Evolutionary conservation across 768 basidiomycete species (phyloP).

Genomic region (Tricholomella constricta): DNA sequence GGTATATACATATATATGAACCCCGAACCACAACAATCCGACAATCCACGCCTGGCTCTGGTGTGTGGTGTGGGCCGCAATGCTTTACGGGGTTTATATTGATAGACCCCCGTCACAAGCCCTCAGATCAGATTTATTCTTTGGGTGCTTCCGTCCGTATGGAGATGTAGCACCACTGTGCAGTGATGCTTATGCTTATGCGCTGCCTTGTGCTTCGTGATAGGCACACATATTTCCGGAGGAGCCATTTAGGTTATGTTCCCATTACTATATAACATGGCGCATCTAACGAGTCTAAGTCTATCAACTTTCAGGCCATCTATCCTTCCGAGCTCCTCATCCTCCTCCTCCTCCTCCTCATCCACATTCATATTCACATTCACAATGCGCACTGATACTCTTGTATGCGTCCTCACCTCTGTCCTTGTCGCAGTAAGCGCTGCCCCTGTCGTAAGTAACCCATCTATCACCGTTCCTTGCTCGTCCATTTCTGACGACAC

Average conservation of each 20-base stretch:
- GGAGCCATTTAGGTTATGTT: slow-evolving; percentile 18
- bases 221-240: slow-evolving; percentile 22
- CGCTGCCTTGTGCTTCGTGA: slow-evolving; percentile 16
- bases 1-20: too few species aligned
- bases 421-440: slow-evolving; percentile 12
- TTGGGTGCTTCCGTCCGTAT: slow-evolving; percentile 16
- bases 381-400: slow-evolving; percentile 14
- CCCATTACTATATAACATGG: slow-evolving; percentile 23
- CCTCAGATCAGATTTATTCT: slow-evolving; percentile 9
- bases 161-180: slow-evolving; percentile 17
- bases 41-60: slow-evolving; percentile 6
- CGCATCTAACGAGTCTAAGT: slow-evolving; percentile 7
- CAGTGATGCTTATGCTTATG: slow-evolving; percentile 11
- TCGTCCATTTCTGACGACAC: not conserved
- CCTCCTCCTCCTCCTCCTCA: too few species aligned
- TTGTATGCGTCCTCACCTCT: slow-evolving; percentile 13
- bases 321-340: slow-evolving; percentile 6
- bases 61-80: not conserved
- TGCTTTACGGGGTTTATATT: slow-evolving; percentile 12
- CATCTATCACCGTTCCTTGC: not conserved
- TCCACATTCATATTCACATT: too few species aligned
- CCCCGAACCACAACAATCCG: too few species aligned
- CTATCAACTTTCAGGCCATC: slow-evolving; percentile 4
- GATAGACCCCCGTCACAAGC: slow-evolving; percentile 3
- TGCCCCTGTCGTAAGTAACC: slow-evolving; percentile 16